These are phyloP conservation scores for Mallotus japonicus DNA, from an alignment of 441 rosid genomes.

Conservation along the genomic window DNA sequence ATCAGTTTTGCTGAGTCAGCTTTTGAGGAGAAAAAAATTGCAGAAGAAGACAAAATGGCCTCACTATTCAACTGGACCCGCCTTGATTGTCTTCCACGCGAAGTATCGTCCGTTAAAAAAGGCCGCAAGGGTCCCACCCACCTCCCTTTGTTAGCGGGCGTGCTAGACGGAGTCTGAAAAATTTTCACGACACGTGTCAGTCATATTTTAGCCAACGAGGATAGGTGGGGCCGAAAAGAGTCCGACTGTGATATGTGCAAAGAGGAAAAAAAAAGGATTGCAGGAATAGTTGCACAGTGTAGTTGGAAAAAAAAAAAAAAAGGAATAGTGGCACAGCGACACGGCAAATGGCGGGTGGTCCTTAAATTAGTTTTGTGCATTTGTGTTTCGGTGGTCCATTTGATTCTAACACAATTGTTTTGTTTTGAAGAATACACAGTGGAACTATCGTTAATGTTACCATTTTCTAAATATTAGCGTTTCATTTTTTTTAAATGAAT, in stretches of 20 bases:
- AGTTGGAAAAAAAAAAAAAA: no score
- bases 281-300: no score
- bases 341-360: no score
- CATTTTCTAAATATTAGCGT: no score
- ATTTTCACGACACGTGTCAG: constrained; percentile 12
- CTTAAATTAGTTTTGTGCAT: no score
- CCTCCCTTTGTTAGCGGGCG: constrained; percentile 20
- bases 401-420: no score
- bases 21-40: neutral
- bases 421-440: no score
- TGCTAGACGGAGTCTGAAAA: constrained; percentile 10
- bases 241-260: neutral
- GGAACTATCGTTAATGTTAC: no score
- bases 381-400: no score
- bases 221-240: neutral
- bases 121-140: neutral
- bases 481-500: no score
- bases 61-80: constrained; percentile 8
- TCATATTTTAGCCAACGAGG: neutral
- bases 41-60: neutral
- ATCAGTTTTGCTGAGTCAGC: constrained; percentile 11
- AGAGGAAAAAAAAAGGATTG: no score
- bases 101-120: constrained; percentile 26
- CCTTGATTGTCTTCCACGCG: constrained; percentile 27
- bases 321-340: no score